These are phyloP conservation scores for Rutstroemia sp. DNA, from an alignment of 2,329 filamentous ascomycete genomes.

Conservation along the genomic window DNA sequence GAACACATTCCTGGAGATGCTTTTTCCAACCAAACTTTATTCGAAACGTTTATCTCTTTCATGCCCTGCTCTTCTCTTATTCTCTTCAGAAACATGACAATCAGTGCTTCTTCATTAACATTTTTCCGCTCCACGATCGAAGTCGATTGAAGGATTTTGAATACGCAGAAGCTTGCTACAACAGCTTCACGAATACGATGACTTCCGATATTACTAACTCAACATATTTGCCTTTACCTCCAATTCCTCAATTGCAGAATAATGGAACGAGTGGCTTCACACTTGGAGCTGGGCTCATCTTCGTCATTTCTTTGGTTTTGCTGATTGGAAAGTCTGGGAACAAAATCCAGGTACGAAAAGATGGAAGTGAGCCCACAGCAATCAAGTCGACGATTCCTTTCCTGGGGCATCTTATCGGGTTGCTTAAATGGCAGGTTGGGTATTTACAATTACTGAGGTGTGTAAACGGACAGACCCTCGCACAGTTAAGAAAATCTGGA, in stretches of 20 bases:
- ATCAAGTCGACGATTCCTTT: conserved; percentile 35
- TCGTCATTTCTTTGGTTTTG: background rate
- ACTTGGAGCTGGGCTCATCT: background rate
- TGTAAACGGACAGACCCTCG: background rate
- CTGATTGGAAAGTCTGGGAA: background rate
- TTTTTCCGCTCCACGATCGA: too few relatives aligned
- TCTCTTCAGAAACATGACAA: too few relatives aligned
- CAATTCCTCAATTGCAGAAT: background rate
- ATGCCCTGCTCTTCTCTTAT: too few relatives aligned
- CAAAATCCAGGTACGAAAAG: background rate
- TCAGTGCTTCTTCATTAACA: too few relatives aligned
- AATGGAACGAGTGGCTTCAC: background rate
- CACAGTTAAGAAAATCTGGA: background rate
- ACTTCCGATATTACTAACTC: too few relatives aligned
- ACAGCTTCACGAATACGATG: too few relatives aligned
- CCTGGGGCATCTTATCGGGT: conserved; percentile 39
- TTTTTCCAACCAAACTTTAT: too few relatives aligned
- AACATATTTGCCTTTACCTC: background rate
- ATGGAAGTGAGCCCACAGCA: conserved; percentile 34
- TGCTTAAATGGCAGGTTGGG: conserved; percentile 31
- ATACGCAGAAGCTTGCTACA: too few relatives aligned
- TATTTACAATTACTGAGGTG: conserved; percentile 36
- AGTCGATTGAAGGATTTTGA: too few relatives aligned
- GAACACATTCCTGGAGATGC: too few relatives aligned
- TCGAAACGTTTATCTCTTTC: too few relatives aligned